phyloP scores from a whole-genome alignment of 345 rosid species.

The Gossypium mustelinum region DNA sequence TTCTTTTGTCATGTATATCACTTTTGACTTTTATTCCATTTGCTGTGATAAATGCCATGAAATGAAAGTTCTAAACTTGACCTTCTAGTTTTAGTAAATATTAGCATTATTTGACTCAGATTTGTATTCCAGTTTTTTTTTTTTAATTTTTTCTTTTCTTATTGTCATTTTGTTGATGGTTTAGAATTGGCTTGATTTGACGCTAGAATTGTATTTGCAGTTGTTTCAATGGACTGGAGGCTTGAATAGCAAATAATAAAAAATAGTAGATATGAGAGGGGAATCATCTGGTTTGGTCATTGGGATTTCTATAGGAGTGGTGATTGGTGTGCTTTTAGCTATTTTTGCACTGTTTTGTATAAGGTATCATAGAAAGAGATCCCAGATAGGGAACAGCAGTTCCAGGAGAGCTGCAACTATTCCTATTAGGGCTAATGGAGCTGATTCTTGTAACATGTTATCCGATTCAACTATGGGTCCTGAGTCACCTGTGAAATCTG shows the following conservation, averaged over 20 bases:
- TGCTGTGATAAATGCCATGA: background rate
- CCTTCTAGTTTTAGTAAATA: conserved; percentile 4
- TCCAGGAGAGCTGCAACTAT: conserved; percentile 70
- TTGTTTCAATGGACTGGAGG: conserved; percentile 40
- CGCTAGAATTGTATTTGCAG: conserved; percentile 31
- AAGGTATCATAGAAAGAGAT: conserved; percentile 64
- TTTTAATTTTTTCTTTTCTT: background rate
- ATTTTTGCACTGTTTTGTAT: conserved; percentile 50
- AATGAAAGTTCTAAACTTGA: conserved; percentile 15
- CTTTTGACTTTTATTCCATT: conserved; percentile 22
- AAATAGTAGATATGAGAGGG: conserved; percentile 55
- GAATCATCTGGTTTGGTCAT: conserved; percentile 79
- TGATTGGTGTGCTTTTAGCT: conserved; percentile 84
- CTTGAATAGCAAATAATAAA: conserved; percentile 28
- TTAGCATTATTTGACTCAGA: conserved; percentile 14
- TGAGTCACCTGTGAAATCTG: conserved; percentile 79
- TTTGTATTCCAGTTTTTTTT: background rate
- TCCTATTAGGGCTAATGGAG: conserved; percentile 81
- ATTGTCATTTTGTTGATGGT: background rate
- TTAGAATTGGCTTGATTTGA: conserved; percentile 17
- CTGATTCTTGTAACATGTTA: conserved; percentile 58
- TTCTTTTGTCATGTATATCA: conserved; percentile 5
- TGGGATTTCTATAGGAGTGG: conserved; percentile 88
- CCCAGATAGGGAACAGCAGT: conserved; percentile 88
- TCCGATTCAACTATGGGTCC: conserved; percentile 86